These are phyloP conservation scores for Auxenochlorella pyrenoidosa DNA, from an alignment of 139 green algal species.

Conservation along the genomic window DNA sequence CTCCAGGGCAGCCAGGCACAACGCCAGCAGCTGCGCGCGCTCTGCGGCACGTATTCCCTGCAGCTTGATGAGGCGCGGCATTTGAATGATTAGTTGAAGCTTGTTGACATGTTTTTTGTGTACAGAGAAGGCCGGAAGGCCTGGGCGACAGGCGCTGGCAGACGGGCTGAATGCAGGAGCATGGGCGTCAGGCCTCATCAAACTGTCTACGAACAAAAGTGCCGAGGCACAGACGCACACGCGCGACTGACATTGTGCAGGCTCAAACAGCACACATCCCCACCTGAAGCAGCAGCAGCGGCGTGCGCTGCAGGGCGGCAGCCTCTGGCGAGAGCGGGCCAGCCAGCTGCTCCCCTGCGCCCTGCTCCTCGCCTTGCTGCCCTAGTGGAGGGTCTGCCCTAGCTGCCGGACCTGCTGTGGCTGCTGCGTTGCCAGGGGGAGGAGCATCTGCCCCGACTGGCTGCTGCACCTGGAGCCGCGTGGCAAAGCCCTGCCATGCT, in stretches of 20 bases:
- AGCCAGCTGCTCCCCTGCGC: background rate
- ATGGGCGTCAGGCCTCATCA: no score
- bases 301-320: constrained; percentile 1
- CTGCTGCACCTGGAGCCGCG: background rate
- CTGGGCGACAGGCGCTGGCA: no score
- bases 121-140: no score
- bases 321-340: background rate
- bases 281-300: constrained; percentile 20
- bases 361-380: background rate
- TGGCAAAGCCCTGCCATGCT: constrained; percentile 12
- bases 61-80: background rate
- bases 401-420: background rate
- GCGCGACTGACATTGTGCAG: no score
- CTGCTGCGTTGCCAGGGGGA: background rate
- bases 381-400: background rate
- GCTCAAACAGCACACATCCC: background rate
- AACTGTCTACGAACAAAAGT: no score
- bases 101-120: background rate
- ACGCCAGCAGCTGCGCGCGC: constrained; percentile 40
- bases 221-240: no score
- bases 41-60: constrained; percentile 41
- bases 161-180: no score
- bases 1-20: constrained; percentile 40
- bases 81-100: background rate
- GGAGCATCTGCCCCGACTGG: background rate